phyloP scores from a whole-genome alignment of 140 eudicot species.

The Senecio squalidus region DNA sequence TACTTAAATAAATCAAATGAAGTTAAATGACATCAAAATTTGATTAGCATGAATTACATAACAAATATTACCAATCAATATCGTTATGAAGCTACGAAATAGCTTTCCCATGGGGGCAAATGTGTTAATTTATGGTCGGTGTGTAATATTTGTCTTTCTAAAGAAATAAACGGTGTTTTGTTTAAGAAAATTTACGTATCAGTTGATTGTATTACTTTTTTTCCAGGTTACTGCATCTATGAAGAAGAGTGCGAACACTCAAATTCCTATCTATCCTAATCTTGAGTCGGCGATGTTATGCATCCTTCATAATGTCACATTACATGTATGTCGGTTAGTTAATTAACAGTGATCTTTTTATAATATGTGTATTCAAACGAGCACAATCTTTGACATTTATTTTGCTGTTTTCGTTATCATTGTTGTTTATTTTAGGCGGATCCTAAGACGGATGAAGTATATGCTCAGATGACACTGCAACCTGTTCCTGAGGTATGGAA shows the following conservation, averaged over 20 bases:
- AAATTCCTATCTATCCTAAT: constrained; percentile 81
- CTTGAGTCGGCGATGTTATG: constrained; percentile 77
- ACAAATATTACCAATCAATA: no score
- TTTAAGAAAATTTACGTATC: no score
- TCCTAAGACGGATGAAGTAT: constrained; percentile 90
- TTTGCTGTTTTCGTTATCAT: background rate
- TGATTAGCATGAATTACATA: no score
- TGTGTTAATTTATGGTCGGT: no score
- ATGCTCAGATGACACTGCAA: constrained; percentile 92
- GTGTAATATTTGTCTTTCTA: no score
- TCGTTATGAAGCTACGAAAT: no score
- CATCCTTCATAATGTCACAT: constrained; percentile 68
- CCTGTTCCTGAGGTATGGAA: constrained; percentile 75
- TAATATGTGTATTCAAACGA: background rate
- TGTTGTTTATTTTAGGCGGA: constrained; percentile 59
- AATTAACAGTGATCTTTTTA: background rate
- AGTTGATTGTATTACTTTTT: background rate
- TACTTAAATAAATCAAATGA: no score
- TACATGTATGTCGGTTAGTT: constrained; percentile 47
- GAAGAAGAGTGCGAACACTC: constrained; percentile 76
- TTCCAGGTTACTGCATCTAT: constrained; percentile 89
- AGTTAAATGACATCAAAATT: no score
- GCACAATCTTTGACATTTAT: background rate
- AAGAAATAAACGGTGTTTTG: no score
- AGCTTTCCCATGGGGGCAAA: no score